Conservation (phyloP, 202 grass and related monocot genomes). For the Dendrocalamus latiflorus region DNA sequence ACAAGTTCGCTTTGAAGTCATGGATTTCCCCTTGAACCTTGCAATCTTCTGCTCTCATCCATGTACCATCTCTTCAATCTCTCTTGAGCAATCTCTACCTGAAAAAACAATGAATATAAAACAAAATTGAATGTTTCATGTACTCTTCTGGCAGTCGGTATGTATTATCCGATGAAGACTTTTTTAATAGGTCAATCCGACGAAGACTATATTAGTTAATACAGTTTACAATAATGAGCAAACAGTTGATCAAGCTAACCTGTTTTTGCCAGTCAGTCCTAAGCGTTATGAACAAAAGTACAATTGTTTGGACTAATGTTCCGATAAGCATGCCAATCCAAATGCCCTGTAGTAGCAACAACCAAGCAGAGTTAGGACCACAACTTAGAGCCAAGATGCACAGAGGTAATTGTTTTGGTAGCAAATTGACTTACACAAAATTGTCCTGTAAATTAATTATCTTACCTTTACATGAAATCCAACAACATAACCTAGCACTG, state of each 20-base stretch:
- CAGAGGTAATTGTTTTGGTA: neutral
- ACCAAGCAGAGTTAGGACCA: neutral
- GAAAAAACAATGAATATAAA: neutral
- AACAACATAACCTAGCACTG: constrained; percentile 51
- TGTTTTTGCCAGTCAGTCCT: constrained; percentile 72
- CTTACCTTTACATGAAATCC: constrained; percentile 57
- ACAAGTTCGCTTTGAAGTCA: neutral
- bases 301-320: constrained; percentile 56
- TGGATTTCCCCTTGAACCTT: neutral
- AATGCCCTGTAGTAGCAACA: constrained; percentile 56
- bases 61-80: too few relatives aligned
- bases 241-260: constrained; percentile 26
- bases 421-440: neutral
- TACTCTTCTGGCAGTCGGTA: too few relatives aligned
- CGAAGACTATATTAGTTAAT: neutral
- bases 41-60: constrained; percentile 16
- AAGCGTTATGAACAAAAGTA: constrained; percentile 61
- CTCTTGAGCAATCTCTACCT: constrained; percentile 45
- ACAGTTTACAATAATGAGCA: neutral
- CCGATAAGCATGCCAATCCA: constrained; percentile 83
- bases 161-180: neutral
- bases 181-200: neutral
- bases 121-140: neutral
- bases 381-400: neutral
- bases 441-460: neutral